phyloP scores from a whole-genome alignment of 116 monocot genomes.

The Posidonia oceanica region DNA sequence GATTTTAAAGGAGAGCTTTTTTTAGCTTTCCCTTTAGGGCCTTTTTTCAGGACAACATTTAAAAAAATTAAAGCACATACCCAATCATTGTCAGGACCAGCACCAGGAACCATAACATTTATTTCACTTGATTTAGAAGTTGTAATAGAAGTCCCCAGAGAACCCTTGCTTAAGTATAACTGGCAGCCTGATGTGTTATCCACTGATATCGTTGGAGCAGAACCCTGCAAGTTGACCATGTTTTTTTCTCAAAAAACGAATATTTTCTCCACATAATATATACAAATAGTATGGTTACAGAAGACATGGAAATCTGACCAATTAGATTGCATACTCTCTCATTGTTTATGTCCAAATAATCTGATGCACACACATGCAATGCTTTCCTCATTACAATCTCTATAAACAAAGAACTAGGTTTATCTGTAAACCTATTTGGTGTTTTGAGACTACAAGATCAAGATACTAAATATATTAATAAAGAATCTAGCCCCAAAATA shows the following conservation, averaged over 20 bases:
- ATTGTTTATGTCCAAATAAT: no score
- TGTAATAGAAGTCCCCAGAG: slow-evolving; percentile 69
- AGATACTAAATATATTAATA: no score
- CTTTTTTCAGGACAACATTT: neutral
- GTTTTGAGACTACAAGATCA: no score
- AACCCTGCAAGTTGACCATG: slow-evolving; percentile 37
- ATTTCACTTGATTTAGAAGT: slow-evolving; percentile 93
- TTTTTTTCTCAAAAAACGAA: neutral
- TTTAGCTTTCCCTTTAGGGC: neutral
- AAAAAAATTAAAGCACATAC: slow-evolving; percentile 24
- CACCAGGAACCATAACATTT: slow-evolving; percentile 64
- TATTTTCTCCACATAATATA: no score
- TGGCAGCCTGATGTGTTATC: slow-evolving; percentile 89
- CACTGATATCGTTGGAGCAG: slow-evolving; percentile 89
- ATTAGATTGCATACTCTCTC: no score
- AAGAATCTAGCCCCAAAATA: no score
- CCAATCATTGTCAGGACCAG: slow-evolving; percentile 55
- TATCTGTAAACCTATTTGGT: no score
- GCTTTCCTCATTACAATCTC: no score
- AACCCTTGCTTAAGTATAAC: slow-evolving; percentile 73
- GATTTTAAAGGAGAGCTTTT: neutral
- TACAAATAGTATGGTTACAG: no score
- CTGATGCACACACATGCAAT: no score
- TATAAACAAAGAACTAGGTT: no score
- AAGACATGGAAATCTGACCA: no score